These are phyloP conservation scores for Fusarium vanettenii DNA, from an alignment of 2,329 filamentous ascomycete genomes.

Conservation along the genomic window DNA sequence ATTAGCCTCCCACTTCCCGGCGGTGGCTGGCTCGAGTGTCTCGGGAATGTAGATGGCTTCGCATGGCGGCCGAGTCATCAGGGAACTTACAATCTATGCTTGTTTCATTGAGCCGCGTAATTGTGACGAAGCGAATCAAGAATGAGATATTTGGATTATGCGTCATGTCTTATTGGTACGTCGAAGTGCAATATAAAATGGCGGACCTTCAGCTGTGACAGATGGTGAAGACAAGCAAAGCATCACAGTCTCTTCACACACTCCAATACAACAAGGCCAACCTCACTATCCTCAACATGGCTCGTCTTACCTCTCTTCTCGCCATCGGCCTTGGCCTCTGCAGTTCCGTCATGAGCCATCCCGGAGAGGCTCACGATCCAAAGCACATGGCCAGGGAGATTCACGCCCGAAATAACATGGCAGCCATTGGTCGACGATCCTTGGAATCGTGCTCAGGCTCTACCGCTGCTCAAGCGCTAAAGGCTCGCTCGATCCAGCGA, in stretches of 20 bases:
- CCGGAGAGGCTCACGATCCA: background rate
- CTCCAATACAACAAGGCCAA: background rate
- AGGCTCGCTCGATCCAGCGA: background rate
- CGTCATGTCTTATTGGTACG: background rate
- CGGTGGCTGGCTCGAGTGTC: background rate
- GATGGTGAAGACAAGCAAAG: background rate
- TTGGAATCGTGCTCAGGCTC: background rate
- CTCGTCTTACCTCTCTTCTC: background rate
- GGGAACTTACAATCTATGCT: background rate
- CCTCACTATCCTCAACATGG: background rate
- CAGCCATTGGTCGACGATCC: background rate
- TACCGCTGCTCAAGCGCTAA: background rate
- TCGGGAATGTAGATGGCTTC: background rate
- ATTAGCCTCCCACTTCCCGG: background rate
- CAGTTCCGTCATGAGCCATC: background rate
- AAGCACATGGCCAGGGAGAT: background rate
- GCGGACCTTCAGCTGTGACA: background rate
- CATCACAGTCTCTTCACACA: background rate
- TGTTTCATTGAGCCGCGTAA: background rate
- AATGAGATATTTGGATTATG: background rate
- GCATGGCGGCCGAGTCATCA: background rate
- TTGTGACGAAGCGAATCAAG: background rate
- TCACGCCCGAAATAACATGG: background rate
- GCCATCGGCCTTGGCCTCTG: background rate
- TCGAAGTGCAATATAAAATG: background rate